Conservation (phyloP, 768 basidiomycete species). For the Lactarius indigo region DNA sequence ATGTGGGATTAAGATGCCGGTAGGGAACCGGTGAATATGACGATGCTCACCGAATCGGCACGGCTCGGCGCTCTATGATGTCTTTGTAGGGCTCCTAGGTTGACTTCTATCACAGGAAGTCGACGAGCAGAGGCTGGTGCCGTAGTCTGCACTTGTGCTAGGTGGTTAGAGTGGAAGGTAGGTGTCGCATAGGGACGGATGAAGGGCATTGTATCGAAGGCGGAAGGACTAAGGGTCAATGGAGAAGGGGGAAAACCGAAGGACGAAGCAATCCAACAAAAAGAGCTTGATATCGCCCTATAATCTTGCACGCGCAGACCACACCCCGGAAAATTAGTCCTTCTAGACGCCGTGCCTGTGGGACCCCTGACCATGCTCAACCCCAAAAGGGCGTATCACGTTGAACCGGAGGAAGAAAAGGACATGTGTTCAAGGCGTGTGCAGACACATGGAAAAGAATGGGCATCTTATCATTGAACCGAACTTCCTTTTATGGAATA, state of each 20-base stretch:
- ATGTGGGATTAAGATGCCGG: background rate
- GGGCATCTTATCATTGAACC: constrained; percentile 19
- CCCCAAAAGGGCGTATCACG: constrained; percentile 8
- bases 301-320: constrained; percentile 17
- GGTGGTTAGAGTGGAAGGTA: background rate
- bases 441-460: constrained; percentile 9
- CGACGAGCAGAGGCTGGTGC: constrained; percentile 10
- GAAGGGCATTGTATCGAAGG: constrained; percentile 8
- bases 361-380: constrained; percentile 14
- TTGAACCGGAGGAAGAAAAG: constrained; percentile 8
- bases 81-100: constrained; percentile 4
- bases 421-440: constrained; percentile 24
- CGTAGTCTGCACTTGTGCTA: constrained; percentile 2
- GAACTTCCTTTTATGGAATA: constrained; percentile 15
- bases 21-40: background rate
- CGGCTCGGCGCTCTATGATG: constrained; percentile 21
- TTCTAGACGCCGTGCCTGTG: constrained; percentile 1
- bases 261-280: constrained; percentile 1
- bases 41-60: constrained; percentile 22
- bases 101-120: constrained; percentile 19
- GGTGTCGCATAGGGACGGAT: constrained; percentile 4
- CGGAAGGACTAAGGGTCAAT: background rate
- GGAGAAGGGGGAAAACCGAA: constrained; percentile 17
- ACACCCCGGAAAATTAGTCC: constrained; percentile 13
- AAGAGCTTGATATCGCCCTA: constrained; percentile 20